Conservation (phyloP, 2,329 filamentous ascomycete species). For the Colletotrichum navitas region DNA sequence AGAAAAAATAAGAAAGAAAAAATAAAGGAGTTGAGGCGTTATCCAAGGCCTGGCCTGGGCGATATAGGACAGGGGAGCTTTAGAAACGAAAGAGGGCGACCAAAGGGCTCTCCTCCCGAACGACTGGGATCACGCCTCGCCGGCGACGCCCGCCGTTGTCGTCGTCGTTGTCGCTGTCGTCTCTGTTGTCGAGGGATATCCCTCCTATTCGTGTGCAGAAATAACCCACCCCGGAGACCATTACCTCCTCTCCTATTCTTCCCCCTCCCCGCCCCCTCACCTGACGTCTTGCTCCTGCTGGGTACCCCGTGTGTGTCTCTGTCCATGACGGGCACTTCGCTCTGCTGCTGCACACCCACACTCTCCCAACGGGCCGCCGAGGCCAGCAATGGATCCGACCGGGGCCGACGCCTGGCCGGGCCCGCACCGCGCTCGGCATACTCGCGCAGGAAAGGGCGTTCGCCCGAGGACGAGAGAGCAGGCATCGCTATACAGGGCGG, state of each 20-base stretch:
- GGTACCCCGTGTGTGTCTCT: background rate
- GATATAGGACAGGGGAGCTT: slow-evolving; percentile 27
- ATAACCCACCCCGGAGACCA: background rate
- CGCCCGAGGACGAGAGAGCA: background rate
- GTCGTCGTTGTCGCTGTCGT: background rate
- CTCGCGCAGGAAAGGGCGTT: background rate
- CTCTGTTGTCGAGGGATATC: background rate
- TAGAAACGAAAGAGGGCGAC: slow-evolving; percentile 29
- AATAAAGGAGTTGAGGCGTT: background rate
- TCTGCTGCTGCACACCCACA: background rate
- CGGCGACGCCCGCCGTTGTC: background rate
- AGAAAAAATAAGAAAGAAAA: no score
- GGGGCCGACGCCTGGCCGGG: background rate
- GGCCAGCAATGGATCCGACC: background rate
- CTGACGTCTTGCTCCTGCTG: background rate
- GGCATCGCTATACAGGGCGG: background rate
- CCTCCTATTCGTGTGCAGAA: background rate
- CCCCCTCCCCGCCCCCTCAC: no score
- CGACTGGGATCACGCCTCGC: background rate
- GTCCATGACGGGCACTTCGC: background rate
- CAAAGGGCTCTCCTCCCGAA: slow-evolving; percentile 23
- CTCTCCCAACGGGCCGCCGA: background rate
- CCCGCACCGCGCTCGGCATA: background rate
- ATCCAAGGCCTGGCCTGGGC: background rate
- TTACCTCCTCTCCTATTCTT: no score